Conservation (phyloP, 805 yeast genomes). For the Priceomyces castillae region DNA sequence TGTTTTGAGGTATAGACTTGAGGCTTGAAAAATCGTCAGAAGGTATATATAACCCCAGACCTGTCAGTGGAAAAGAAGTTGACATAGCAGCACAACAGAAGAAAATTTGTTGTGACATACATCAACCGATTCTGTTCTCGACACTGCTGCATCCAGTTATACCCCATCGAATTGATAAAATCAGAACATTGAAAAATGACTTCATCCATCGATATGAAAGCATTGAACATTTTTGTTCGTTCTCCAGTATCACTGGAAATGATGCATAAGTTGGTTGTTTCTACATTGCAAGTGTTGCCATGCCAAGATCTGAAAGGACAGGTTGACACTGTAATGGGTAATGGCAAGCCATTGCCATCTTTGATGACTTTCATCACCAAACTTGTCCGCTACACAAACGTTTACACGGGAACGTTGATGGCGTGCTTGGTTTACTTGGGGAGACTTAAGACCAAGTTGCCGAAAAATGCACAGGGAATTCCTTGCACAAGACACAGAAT, state of each 20-base stretch:
- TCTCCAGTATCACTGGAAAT: slow-evolving; percentile 73
- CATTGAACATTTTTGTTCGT: slow-evolving; percentile 55
- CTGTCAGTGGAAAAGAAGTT: neutral
- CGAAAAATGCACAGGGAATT: slow-evolving; percentile 69
- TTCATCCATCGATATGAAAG: slow-evolving; percentile 39
- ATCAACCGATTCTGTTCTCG: neutral
- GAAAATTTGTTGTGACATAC: neutral
- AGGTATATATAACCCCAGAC: neutral
- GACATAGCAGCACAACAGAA: neutral
- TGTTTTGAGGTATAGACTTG: neutral
- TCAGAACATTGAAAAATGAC: slow-evolving; percentile 1
- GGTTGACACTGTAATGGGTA: slow-evolving; percentile 16
- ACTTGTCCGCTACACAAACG: slow-evolving; percentile 71
- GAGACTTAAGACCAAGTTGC: slow-evolving; percentile 57
- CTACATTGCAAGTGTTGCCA: slow-evolving; percentile 65
- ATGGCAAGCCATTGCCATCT: slow-evolving; percentile 54
- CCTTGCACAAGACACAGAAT: slow-evolving; percentile 81
- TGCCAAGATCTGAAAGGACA: slow-evolving; percentile 45
- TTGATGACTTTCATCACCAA: slow-evolving; percentile 71
- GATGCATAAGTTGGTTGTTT: slow-evolving; percentile 65
- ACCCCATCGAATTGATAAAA: neutral
- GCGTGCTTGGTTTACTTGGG: slow-evolving; percentile 68
- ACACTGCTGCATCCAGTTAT: neutral
- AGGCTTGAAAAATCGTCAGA: neutral
- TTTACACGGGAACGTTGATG: slow-evolving; percentile 77